Evolutionary conservation across 139 green algal genomes (phyloP).

Genomic region (Chlorella sp.): DNA sequence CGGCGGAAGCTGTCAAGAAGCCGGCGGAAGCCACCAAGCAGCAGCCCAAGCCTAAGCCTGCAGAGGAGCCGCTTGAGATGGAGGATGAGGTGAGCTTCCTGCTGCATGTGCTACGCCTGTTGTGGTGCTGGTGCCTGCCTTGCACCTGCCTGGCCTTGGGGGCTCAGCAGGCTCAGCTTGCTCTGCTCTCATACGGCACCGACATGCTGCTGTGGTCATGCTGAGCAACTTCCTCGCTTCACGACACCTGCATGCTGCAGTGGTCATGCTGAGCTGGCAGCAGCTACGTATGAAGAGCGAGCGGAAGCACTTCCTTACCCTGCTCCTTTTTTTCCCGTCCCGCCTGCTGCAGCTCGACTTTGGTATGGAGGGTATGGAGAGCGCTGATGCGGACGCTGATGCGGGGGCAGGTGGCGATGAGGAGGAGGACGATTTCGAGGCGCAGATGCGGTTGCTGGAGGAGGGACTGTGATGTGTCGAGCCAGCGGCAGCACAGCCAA

Average conservation of each 20-base stretch:
- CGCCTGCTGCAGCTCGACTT: conserved; percentile 2
- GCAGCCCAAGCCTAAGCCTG: conserved; percentile 1
- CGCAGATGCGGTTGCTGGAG: conserved; percentile 50
- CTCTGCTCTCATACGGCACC: background rate
- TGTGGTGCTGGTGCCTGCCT: background rate
- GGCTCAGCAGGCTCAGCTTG: background rate
- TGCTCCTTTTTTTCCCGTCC: background rate
- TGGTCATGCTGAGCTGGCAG: background rate
- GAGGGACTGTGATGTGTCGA: conserved; percentile 20
- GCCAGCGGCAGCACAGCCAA: too few relatives aligned
- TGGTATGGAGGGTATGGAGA: conserved; percentile 29
- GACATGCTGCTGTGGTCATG: background rate
- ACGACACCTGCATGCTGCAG: background rate
- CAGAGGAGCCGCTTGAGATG: background rate
- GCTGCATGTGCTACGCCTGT: background rate
- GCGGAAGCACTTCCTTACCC: too few relatives aligned
- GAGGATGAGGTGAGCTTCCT: conserved; percentile 1
- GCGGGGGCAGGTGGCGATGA: background rate
- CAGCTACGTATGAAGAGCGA: too few relatives aligned
- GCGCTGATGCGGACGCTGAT: background rate
- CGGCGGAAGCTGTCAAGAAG: background rate
- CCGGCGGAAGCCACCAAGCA: background rate
- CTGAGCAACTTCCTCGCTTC: too few relatives aligned
- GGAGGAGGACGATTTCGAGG: conserved; percentile 49
- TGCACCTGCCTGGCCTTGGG: background rate